Base-by-base conservation (phyloP, 148 eudicot genomes). In the Cornus kousa region DNA sequence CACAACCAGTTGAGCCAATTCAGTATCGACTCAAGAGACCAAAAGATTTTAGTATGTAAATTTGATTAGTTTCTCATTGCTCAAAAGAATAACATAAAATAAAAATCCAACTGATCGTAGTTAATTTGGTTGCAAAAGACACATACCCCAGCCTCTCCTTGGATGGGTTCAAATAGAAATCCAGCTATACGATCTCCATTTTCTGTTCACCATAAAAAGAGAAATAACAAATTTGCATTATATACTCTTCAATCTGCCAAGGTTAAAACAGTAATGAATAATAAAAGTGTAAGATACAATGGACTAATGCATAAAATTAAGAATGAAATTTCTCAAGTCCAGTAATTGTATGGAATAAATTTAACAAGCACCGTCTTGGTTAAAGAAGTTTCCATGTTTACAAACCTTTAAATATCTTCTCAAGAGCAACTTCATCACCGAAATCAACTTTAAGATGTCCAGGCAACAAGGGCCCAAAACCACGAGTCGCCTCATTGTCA, bases 131-230 rank as follows among this genome's bases (percentile, higher is more conserved):
- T 12, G 28, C 73, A 70, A 72, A 75, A 74, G 33, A 78, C 64
- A 82, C 90, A 68, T 96, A 96, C 99, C 97, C 99, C 99, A 16
- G 99, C 99, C 87, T 96, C 99, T 72, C 99, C 99, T 87, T 96
- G 98, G 77, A 96, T 96, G 71, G 99, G 99, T 80, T 96, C 99
- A 84, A 96, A 93, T 79, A 96, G 85, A 83, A 96, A 96, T 79
- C 97, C 99, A 83, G 99, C 99, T 31, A 96, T 94, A 60, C 69
- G 77, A 73, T 92, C 93, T 80, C 98, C 99, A 79, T 94, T 88
- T 77, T 89, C 99, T 96, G 94, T 77, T 70, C 28, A 80, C 74
- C 79, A 75, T 24, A 79, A 57, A 78, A 62, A 67, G 35, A 37
- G 31, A 57, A 66, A 70, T 64, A 20, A 71, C 70, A 68, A 79